phyloP scores from a whole-genome alignment of 495 filamentous ascomycete species.

The Trichoderma parareesei region DNA sequence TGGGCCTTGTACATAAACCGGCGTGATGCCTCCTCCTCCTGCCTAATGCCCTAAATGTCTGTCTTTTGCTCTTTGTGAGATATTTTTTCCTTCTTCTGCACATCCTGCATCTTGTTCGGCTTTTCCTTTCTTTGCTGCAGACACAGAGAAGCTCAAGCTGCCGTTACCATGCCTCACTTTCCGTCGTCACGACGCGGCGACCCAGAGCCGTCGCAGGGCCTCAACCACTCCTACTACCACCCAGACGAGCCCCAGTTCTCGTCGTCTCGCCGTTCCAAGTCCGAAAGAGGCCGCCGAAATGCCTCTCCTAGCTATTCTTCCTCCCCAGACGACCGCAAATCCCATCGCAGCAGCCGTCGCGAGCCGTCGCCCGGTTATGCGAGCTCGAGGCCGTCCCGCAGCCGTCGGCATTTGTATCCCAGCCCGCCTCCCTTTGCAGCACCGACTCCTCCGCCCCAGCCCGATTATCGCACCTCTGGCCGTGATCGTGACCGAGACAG shows the following conservation, averaged over 20 bases:
- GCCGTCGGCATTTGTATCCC: neutral
- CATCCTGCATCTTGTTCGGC: too few species aligned
- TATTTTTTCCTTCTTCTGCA: too few species aligned
- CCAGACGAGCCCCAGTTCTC: neutral
- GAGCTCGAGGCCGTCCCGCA: neutral
- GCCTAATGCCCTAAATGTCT: too few species aligned
- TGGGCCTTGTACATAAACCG: too few species aligned
- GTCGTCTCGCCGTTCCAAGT: neutral
- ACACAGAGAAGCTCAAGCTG: neutral
- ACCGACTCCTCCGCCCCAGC: neutral
- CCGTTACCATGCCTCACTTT: neutral
- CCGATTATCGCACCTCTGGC: neutral
- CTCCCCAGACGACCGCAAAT: neutral
- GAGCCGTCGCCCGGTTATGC: neutral
- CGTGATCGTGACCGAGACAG: neutral
- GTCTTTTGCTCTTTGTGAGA: too few species aligned
- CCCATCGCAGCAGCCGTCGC: neutral
- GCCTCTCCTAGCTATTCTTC: neutral
- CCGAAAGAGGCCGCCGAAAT: neutral
- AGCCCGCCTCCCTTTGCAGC: neutral
- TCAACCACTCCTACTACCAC: conserved; percentile 2
- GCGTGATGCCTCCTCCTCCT: too few species aligned
- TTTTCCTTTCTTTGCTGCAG: neutral
- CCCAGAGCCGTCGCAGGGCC: neutral
- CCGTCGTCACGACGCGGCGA: neutral